Evolutionary conservation across 108 stramenopile genomes (phyloP), one percentile per base, ranked within the genome.

Genomic region (Skeletonema potamos): DNA sequence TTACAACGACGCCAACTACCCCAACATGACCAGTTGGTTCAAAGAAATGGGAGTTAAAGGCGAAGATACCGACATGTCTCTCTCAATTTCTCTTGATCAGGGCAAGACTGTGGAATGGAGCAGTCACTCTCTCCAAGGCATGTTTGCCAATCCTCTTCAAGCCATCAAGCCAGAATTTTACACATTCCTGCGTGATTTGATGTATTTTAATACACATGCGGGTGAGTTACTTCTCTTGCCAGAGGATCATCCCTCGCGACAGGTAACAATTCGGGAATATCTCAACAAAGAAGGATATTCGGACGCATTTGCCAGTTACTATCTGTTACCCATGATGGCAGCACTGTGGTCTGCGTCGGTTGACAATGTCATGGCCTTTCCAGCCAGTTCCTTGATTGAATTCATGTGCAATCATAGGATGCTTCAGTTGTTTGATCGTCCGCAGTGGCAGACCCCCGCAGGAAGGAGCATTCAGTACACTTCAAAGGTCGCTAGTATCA

Each of bases 321-420:
- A 97, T 81, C 73, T 98, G 41, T 62, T 97, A 6, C 97, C 98
- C 54, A 97, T 98, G 95, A 92, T 92, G 83, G 97, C 96, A 20
- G 97, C 97, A 5, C 55, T 98, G 17, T 98, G 98, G 97, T 82
- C 79, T 34, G 88, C 92, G 4, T 82, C 86, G 18, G 77, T 91
- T 57, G 88, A 85, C 15, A 94, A 97, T 64, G 96, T 97, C 7
- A 57, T 93, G 70, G 43, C 76, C 11, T 95, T 95, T 72, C 96
- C 97, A 3, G 92, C 94, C 10, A 61, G 41, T 7, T 86, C 92
- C 41, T 75, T 99, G 60, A 84, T 96, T 70, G 84, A 82, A 24
- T 99, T 99, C 71, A 69, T 98, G 72, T 90, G 88, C 86, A 98
- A 98, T 81, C 98, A 99, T 85, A 77, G 84, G 55, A 96, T 99